Percentiles rank a stretch among this genome's conserved stretches.
phyloP scores from a whole-genome alignment of 2,329 filamentous ascomycete species.

The Ascochyta koolunga region DNA sequence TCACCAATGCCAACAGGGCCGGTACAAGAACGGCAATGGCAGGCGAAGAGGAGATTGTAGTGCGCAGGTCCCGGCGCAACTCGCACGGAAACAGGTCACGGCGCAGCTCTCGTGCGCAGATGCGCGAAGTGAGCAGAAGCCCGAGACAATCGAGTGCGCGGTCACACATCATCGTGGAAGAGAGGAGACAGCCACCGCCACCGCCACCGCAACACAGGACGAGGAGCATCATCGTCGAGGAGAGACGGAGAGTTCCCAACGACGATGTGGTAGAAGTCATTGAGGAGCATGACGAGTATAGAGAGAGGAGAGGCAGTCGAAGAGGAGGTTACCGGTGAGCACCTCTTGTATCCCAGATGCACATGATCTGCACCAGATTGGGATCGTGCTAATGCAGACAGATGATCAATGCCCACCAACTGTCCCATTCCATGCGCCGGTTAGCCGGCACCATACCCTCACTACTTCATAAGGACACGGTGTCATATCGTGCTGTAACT shows the following conservation, averaged over 20 bases:
- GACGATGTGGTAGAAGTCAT: slow-evolving; percentile 65
- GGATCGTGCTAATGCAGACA: slow-evolving; percentile 10
- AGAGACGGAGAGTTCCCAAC: slow-evolving; percentile 51
- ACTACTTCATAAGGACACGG: not conserved
- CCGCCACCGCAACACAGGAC: slow-evolving; percentile 27
- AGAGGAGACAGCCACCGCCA: slow-evolving; percentile 41
- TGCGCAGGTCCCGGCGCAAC: slow-evolving; percentile 37
- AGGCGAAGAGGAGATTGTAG: slow-evolving; percentile 66
- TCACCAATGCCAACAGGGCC: slow-evolving; percentile 41
- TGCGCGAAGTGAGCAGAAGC: slow-evolving; percentile 48
- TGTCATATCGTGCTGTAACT: not conserved
- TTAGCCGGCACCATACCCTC: not conserved
- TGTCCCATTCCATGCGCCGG: not conserved
- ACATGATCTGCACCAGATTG: slow-evolving; percentile 5
- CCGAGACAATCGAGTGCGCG: slow-evolving; percentile 39
- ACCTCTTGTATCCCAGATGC: not conserved
- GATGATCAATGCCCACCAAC: slow-evolving; percentile 10
- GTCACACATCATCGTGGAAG: slow-evolving; percentile 48
- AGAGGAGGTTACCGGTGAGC: slow-evolving; percentile 57
- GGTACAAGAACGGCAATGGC: slow-evolving; percentile 49
- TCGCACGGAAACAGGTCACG: slow-evolving; percentile 42
- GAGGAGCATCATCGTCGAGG: slow-evolving; percentile 53
- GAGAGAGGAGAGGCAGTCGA: slow-evolving; percentile 45
- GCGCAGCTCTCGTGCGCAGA: slow-evolving; percentile 37
- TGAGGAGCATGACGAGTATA: slow-evolving; percentile 59